These are phyloP conservation scores for Colletotrichum higginsianum DNA, from an alignment of 2,329 filamentous ascomycete species.

Conservation along the genomic window DNA sequence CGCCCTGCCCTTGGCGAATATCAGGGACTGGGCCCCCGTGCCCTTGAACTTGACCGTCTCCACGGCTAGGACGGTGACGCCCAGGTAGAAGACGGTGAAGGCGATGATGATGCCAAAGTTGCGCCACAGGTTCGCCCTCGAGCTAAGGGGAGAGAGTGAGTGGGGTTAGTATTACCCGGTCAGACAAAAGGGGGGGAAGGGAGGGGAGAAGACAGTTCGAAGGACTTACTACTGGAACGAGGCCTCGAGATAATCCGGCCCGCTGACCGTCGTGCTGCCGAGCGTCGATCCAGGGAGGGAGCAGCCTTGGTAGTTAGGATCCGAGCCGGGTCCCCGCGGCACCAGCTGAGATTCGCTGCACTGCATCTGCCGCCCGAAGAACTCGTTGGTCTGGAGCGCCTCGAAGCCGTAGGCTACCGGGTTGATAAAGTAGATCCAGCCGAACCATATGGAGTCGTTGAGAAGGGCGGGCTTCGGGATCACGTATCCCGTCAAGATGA, in stretches of 20 bases:
- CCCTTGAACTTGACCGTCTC: conserved; percentile 74
- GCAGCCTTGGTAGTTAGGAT: conserved; percentile 68
- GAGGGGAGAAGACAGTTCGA: neutral
- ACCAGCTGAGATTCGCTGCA: conserved; percentile 62
- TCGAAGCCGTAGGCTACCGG: conserved; percentile 78
- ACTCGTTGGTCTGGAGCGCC: conserved; percentile 69
- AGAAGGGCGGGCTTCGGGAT: conserved; percentile 71
- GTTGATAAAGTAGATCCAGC: conserved; percentile 78
- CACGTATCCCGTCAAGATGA: conserved; percentile 78
- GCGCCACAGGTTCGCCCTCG: conserved; percentile 74
- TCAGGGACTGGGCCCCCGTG: conserved; percentile 38
- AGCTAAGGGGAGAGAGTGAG: conserved; percentile 40
- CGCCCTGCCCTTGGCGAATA: conserved; percentile 31
- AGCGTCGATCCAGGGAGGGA: conserved; percentile 65
- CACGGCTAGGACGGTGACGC: conserved; percentile 78
- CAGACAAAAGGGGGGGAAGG: neutral
- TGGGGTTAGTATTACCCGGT: neutral
- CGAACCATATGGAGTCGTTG: conserved; percentile 76
- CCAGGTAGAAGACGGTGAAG: conserved; percentile 81
- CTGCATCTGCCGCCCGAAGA: conserved; percentile 66
- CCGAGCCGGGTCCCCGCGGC: conserved; percentile 59
- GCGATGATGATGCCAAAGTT: conserved; percentile 86
- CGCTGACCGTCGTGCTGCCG: conserved; percentile 65
- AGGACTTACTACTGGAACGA: conserved; percentile 65
- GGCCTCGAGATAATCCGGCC: conserved; percentile 67